Percentiles rank a stretch among this genome's conserved stretches.
These are phyloP conservation scores for Alternaria sp. DNA, from an alignment of 2,329 filamentous ascomycete genomes.

Conservation along the genomic window DNA sequence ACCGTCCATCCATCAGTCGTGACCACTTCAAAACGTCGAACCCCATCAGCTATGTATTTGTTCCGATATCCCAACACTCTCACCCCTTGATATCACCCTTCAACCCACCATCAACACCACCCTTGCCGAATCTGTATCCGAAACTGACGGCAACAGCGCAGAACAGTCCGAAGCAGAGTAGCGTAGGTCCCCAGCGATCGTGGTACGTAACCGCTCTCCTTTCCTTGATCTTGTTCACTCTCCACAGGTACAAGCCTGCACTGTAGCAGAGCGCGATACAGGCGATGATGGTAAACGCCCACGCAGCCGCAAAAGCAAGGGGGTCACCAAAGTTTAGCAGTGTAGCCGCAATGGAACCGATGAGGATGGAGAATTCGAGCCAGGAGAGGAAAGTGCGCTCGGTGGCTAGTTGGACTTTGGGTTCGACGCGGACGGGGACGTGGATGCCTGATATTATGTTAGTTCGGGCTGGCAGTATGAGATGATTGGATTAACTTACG, in stretches of 20 bases:
- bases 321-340: conserved; percentile 51
- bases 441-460: conserved; percentile 70
- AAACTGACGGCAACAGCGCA: conserved; percentile 80
- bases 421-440: conserved; percentile 93
- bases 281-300: conserved; percentile 82
- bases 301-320: conserved; percentile 56
- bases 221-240: conserved; percentile 82
- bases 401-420: conserved; percentile 96
- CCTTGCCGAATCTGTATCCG: conserved; percentile 71
- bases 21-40: background rate
- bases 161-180: conserved; percentile 76
- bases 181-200: conserved; percentile 83
- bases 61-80: background rate
- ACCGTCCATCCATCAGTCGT: background rate
- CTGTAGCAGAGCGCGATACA: conserved; percentile 81
- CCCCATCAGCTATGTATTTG: background rate
- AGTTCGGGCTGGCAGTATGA: background rate
- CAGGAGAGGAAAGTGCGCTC: conserved; percentile 96
- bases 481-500: conserved; percentile 31
- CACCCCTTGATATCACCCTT: conserved; percentile 23
- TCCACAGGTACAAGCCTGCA: conserved; percentile 84
- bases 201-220: conserved; percentile 89
- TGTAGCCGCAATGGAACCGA: conserved; percentile 63
- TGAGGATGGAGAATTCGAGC: conserved; percentile 96
- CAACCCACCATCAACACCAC: conserved; percentile 56